Base-by-base conservation (phyloP, 495 filamentous ascomycete genomes). In the Neurospora sp. region DNA sequence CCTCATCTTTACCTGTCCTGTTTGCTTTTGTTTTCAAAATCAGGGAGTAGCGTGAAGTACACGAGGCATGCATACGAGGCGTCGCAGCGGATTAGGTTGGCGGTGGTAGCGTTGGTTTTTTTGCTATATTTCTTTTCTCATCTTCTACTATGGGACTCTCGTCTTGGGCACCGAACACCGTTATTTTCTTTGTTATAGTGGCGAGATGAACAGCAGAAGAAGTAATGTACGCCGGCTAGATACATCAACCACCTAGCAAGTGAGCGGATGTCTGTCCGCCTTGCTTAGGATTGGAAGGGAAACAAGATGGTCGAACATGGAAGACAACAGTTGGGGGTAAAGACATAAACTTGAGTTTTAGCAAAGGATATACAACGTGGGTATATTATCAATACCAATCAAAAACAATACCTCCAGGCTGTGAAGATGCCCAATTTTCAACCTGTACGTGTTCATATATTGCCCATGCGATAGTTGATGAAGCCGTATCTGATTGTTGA, bases 31-130 rank as follows among this genome's bases (percentile, higher is more conserved):
- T 41, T 66, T 61, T 40, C 9, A 39, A n/a, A 39, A 37, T 66
- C 20, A 16, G 20, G 40, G 11, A 18, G 40, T 14, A 59, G 42
- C 71, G 72, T 69, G 73, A 72, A 74, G 31, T 38, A 74, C 41
- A 74, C 73, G 73, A 74, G 37, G 41, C 70, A 72, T 74, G 61
- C 70, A 66, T 66, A 66, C 11, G 53, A 18, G 53, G 53, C 31
- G 53, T 35, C 53, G 14, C 53, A 66, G 27, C 22, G 6, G 12
- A 66, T 31, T 9, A 66, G 53, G 27, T 18, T 66, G 2, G 6
- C 22, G 70, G 70, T 9, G 39, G 18, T 20, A 40, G 40, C 38
- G 72, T 41, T 39, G 42, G 12, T 40, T 38, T 31, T 39, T 39
- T n/a, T 40, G 31, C 27, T 35, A 16, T 66, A 35, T 66, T 66